These are phyloP conservation scores for Pseudogymnoascus sp. DNA, from an alignment of 2,329 filamentous ascomycete species.

Conservation along the genomic window DNA sequence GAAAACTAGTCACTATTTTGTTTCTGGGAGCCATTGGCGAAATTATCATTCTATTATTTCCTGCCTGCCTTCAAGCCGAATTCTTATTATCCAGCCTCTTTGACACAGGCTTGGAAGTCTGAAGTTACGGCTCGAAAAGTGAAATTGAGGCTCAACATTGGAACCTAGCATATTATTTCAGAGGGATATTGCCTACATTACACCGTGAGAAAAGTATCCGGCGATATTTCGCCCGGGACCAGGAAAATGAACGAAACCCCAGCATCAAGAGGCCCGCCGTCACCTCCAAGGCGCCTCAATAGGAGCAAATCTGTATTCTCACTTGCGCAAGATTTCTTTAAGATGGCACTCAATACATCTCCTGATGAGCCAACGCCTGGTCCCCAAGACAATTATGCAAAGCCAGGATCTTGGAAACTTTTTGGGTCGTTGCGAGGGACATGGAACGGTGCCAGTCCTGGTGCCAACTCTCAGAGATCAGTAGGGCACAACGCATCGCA, in stretches of 20 bases:
- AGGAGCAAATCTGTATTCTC: conserved; percentile 8
- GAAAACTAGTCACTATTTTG: neutral
- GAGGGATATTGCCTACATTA: neutral
- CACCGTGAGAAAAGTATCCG: neutral
- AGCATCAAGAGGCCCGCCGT: neutral
- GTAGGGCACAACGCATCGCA: neutral
- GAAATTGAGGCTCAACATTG: neutral
- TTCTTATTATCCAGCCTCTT: neutral
- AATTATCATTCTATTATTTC: conserved; percentile 1
- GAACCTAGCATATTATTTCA: neutral
- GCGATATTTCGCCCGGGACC: neutral
- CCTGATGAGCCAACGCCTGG: neutral
- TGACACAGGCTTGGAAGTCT: neutral
- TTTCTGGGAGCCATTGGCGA: neutral
- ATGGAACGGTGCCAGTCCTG: neutral
- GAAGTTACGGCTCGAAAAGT: neutral
- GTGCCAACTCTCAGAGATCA: neutral
- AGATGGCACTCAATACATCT: neutral
- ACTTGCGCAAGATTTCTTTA: conserved; percentile 9
- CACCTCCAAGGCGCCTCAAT: neutral
- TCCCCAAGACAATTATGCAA: neutral
- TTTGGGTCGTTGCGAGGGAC: neutral
- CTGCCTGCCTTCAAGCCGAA: neutral
- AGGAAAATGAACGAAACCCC: neutral
- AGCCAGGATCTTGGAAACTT: neutral